Evolutionary conservation across 1,139 yeast genomes (phyloP).

Genomic region (Taphrina pruni): DNA sequence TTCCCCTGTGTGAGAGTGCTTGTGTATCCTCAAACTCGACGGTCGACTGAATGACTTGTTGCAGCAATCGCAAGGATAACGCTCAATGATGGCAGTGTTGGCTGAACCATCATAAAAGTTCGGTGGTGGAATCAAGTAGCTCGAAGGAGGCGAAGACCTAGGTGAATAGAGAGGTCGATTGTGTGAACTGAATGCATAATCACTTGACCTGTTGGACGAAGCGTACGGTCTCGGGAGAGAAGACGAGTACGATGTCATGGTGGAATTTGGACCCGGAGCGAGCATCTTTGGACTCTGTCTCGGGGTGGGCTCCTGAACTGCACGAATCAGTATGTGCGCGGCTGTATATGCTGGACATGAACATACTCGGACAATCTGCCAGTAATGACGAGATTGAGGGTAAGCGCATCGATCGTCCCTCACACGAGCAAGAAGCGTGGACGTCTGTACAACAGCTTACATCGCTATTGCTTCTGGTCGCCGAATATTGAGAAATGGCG

Average conservation of each 20-base stretch:
- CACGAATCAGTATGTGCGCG: not conserved
- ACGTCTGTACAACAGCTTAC: conserved; percentile 18
- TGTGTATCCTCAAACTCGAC: conserved; percentile 77
- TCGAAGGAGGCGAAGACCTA: conserved; percentile 20
- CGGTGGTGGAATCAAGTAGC: conserved; percentile 3
- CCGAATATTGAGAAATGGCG: conserved; percentile 11
- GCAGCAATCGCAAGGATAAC: conserved; percentile 67
- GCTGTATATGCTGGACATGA: not conserved
- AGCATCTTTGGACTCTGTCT: conserved; percentile 30
- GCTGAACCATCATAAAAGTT: conserved; percentile 1
- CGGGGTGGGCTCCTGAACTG: conserved; percentile 32
- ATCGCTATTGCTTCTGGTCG: conserved; percentile 23
- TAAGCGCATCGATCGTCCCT: conserved; percentile 8
- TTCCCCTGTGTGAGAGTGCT: conserved; percentile 85
- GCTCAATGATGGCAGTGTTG: conserved; percentile 31
- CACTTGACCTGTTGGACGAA: not conserved
- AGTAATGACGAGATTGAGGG: conserved; percentile 33
- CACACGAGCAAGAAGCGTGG: conserved; percentile 17
- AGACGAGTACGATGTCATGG: not conserved
- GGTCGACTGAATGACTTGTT: conserved; percentile 80
- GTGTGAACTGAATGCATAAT: not conserved
- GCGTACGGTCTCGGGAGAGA: conserved; percentile 1
- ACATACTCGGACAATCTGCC: conserved; percentile 29
- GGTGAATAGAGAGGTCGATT: conserved; percentile 21
- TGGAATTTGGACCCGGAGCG: not conserved